Conservation (phyloP, 371 early-diverging fungal genomes). For the Saksenaea vasiformis region DNA sequence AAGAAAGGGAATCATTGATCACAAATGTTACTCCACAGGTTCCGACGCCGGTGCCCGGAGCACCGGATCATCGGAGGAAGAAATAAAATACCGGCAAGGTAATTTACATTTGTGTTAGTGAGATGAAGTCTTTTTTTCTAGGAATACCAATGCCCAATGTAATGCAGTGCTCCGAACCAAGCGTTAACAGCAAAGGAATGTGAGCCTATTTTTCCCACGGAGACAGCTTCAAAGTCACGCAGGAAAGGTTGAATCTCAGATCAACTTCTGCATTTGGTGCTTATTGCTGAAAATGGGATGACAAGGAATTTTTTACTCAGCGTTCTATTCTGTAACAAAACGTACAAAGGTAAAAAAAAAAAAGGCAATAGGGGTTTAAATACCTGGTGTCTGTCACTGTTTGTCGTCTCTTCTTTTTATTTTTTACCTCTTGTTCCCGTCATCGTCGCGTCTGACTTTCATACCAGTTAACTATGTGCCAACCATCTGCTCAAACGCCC, state of each 20-base stretch:
- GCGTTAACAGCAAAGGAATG: background rate
- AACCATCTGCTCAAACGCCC: slow-evolving; percentile 20
- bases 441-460: background rate
- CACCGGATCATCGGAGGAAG: background rate
- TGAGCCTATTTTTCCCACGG: background rate
- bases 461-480: slow-evolving; percentile 16
- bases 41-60: background rate
- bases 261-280: slow-evolving; percentile 13
- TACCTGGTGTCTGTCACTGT: background rate
- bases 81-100: background rate
- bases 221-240: slow-evolving; percentile 5
- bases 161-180: background rate
- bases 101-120: background rate
- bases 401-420: background rate
- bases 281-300: slow-evolving; percentile 19
- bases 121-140: background rate
- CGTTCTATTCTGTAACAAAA: background rate
- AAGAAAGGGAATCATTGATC: slow-evolving; percentile 4
- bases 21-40: background rate
- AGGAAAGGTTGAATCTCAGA: background rate
- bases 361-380: background rate
- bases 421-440: background rate
- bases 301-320: background rate
- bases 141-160: background rate
- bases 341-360: background rate